Conservation (phyloP, 2,329 filamentous ascomycete genomes). For the Venturia effusa region DNA sequence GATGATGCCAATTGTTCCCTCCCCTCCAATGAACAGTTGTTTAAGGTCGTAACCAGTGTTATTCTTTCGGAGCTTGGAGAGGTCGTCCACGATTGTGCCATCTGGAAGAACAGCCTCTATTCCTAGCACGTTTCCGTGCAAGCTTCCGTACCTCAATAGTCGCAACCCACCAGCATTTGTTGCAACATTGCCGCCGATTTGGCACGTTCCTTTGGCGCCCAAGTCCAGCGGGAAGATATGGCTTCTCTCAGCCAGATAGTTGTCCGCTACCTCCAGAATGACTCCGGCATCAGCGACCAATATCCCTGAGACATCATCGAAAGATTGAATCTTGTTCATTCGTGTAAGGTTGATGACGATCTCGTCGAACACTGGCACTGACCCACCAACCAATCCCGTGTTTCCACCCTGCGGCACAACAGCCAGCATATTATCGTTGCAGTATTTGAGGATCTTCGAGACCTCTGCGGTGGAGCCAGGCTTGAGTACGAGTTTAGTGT, state of each 20-base stretch:
- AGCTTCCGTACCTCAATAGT: constrained; percentile 80
- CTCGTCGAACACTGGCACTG: constrained; percentile 95
- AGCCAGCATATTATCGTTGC: constrained; percentile 83
- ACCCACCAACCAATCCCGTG: constrained; percentile 89
- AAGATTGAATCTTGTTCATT: constrained; percentile 85
- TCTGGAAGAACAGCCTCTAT: constrained; percentile 90
- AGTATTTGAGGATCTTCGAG: constrained; percentile 84
- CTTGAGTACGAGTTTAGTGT: constrained; percentile 77
- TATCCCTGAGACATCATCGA: constrained; percentile 86
- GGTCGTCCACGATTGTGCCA: constrained; percentile 82
- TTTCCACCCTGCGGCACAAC: constrained; percentile 97
- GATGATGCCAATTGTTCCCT: constrained; percentile 90
- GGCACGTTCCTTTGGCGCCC: constrained; percentile 95
- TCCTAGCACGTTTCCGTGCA: constrained; percentile 87
- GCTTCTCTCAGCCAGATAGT: constrained; percentile 68
- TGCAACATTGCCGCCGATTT: constrained; percentile 89
- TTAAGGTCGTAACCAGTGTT: constrained; percentile 98
- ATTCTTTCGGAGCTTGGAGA: constrained; percentile 86
- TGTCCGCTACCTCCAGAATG: constrained; percentile 81
- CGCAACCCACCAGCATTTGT: constrained; percentile 92
- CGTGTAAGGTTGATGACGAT: constrained; percentile 84
- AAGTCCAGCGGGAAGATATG: constrained; percentile 94
- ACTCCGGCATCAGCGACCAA: constrained; percentile 85
- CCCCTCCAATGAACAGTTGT: constrained; percentile 90
- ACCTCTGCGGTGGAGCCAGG: constrained; percentile 78